Percentiles rank a stretch among this genome's conserved stretches.
Conservation (phyloP, 371 early-diverging fungal genomes). For the Saksenaea vasiformis region DNA sequence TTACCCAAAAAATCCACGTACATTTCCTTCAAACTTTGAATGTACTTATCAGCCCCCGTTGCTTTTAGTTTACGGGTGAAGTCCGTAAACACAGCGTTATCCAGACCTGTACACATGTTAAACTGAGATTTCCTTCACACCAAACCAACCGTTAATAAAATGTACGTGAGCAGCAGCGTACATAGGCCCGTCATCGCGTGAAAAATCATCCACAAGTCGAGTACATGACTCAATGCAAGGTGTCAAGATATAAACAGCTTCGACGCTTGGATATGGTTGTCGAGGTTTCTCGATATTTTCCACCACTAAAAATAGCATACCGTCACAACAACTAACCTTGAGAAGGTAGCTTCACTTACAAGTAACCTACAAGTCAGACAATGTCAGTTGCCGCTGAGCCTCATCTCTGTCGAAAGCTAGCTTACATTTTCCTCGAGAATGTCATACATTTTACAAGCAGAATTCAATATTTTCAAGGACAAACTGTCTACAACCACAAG, state of each 20-base stretch:
- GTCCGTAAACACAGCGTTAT: constrained; percentile 69
- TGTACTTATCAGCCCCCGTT: constrained; percentile 57
- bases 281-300: constrained; percentile 81
- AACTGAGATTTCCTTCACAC: not conserved
- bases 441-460: constrained; percentile 90
- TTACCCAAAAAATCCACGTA: constrained; percentile 72
- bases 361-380: constrained; percentile 27
- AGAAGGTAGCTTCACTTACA: constrained; percentile 19
- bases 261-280: constrained; percentile 83
- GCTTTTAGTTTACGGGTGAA: constrained; percentile 52
- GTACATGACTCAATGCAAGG: constrained; percentile 78
- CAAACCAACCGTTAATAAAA: constrained; percentile 69
- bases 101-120: constrained; percentile 22
- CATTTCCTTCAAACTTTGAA: constrained; percentile 74
- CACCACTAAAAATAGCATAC: constrained; percentile 25
- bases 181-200: constrained; percentile 54
- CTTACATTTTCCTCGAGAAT: constrained; percentile 94
- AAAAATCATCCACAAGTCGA: constrained; percentile 82
- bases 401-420: constrained; percentile 35
- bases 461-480: constrained; percentile 82
- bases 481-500: constrained; percentile 88
- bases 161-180: constrained; percentile 83
- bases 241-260: constrained; percentile 90
- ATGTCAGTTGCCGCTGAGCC: constrained; percentile 3
- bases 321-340: not conserved